A percentile compares a stretch with the other conserved stretches of the same genome.
Conservation (phyloP, 2,329 filamentous ascomycete genomes). For the Xylariaceae sp. region DNA sequence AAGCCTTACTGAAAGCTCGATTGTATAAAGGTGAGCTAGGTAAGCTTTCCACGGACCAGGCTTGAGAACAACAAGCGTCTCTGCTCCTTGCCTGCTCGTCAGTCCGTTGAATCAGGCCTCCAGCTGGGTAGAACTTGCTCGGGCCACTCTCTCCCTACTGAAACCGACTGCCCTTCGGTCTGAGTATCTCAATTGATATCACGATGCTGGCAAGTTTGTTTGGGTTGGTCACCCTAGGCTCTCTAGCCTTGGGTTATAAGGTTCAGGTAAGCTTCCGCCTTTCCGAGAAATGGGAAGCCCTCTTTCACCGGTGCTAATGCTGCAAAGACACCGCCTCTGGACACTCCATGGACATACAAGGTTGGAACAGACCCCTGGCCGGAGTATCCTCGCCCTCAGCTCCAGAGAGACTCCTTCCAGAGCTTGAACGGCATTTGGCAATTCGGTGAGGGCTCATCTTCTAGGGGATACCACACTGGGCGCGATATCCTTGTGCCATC, state of each 20-base stretch:
- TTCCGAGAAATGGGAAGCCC: background rate
- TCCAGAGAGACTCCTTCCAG: slow-evolving; percentile 50
- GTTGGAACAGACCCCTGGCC: slow-evolving; percentile 51
- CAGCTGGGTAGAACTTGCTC: too few species aligned
- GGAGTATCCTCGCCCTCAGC: slow-evolving; percentile 54
- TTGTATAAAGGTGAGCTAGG: too few species aligned
- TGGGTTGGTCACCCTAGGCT: slow-evolving; percentile 3
- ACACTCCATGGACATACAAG: slow-evolving; percentile 17
- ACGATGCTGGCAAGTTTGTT: slow-evolving; percentile 8
- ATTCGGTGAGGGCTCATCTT: slow-evolving; percentile 35
- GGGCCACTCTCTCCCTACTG: background rate
- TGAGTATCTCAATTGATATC: background rate
- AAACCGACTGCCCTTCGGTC: background rate
- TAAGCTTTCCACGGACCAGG: background rate
- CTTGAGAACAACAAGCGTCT: too few species aligned
- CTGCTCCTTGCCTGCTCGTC: too few species aligned
- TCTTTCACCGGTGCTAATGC: background rate
- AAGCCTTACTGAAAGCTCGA: too few species aligned
- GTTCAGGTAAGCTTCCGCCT: slow-evolving; percentile 10
- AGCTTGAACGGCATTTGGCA: slow-evolving; percentile 58
- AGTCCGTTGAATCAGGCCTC: too few species aligned
- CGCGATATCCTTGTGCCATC: slow-evolving; percentile 19
- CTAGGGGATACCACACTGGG: slow-evolving; percentile 1
- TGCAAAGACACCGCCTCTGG: slow-evolving; percentile 13
- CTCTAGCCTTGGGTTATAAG: slow-evolving; percentile 10